Evolutionary conservation across 2,329 filamentous ascomycete genomes (phyloP).

Genomic region (Curvularia hawaiiensis): DNA sequence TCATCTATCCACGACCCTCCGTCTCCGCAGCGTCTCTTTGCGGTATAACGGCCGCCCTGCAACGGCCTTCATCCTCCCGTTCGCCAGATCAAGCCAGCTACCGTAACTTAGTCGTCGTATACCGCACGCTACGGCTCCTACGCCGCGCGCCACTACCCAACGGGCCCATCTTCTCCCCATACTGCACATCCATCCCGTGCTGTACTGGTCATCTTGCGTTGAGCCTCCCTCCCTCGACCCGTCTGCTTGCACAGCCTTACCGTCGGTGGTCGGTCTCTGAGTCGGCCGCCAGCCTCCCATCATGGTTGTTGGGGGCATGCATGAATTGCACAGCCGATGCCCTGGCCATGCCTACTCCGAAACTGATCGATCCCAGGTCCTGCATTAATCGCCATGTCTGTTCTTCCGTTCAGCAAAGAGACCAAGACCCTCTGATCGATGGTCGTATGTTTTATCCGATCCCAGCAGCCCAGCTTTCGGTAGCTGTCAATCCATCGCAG

Average conservation of each 20-base stretch:
- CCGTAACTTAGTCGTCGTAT: background rate
- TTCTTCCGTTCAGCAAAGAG: conserved; percentile 3
- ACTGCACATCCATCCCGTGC: background rate
- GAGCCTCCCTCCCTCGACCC: background rate
- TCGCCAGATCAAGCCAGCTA: background rate
- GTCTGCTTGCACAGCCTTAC: background rate
- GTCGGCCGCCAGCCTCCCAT: background rate
- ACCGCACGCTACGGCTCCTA: background rate
- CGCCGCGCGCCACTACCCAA: background rate
- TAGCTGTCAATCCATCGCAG: conserved; percentile 13
- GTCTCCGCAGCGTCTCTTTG: conserved; percentile 5
- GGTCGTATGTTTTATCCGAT: background rate
- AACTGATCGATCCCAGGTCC: conserved; percentile 3
- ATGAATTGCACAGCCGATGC: background rate
- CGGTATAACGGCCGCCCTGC: background rate
- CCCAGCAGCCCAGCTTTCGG: conserved; percentile 14
- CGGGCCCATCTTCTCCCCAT: background rate
- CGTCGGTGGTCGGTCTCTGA: background rate
- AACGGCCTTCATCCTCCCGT: conserved; percentile 1
- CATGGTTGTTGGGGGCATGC: background rate
- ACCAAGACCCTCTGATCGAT: background rate
- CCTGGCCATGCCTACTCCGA: conserved; percentile 2
- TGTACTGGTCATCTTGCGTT: background rate
- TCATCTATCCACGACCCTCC: conserved; percentile 13
- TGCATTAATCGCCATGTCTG: conserved; percentile 6